These are phyloP conservation scores for Diplodia sapinea DNA, from an alignment of 2,329 filamentous ascomycete species.

Conservation along the genomic window DNA sequence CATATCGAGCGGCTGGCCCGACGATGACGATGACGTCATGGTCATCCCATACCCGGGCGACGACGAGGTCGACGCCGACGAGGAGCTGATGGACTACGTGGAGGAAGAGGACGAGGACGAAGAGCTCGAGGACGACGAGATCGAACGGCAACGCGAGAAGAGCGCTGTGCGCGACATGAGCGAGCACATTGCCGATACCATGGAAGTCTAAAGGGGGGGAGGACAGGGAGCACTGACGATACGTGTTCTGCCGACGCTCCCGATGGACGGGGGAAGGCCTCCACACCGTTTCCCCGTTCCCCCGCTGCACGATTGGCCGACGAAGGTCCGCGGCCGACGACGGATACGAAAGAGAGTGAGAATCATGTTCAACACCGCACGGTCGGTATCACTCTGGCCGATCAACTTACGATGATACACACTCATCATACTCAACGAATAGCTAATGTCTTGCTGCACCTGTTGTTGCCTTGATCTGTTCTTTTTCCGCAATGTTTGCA, in stretches of 20 bases:
- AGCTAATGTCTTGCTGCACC: conserved; percentile 15
- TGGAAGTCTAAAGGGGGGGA: conserved; percentile 54
- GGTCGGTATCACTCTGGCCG: background rate
- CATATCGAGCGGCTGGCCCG: conserved; percentile 42
- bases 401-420: background rate
- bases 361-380: conserved; percentile 15
- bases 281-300: background rate
- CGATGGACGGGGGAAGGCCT: background rate
- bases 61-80: conserved; percentile 45
- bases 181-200: conserved; percentile 59
- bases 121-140: conserved; percentile 44
- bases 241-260: conserved; percentile 24
- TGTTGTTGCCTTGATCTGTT: background rate
- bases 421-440: background rate
- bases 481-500: background rate
- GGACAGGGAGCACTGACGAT: background rate
- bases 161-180: conserved; percentile 58
- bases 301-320: background rate
- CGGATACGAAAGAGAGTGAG: conserved; percentile 2
- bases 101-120: conserved; percentile 37
- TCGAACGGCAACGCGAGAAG: conserved; percentile 39
- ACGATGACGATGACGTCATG: conserved; percentile 53
- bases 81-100: conserved; percentile 32
- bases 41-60: conserved; percentile 48
- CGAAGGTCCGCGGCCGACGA: background rate